phyloP scores from a whole-genome alignment of 1,284 basidiomycete genomes.

The Paramarasmius palmivorus region DNA sequence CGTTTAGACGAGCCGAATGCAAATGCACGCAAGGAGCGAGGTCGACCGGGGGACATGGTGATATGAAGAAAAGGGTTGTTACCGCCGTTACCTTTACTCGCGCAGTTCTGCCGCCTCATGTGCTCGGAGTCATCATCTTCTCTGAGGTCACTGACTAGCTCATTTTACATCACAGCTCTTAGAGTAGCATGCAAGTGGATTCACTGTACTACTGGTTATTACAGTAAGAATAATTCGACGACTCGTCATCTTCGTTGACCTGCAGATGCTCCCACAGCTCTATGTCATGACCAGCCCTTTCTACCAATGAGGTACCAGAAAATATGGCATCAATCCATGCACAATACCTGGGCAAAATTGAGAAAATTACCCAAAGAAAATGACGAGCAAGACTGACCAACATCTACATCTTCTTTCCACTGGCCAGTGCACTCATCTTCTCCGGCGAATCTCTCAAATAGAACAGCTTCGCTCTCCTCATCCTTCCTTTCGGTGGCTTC shows the following conservation, averaged over 20 bases:
- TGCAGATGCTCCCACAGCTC: no score
- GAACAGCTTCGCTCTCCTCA: slow-evolving; percentile 76
- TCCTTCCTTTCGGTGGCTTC: slow-evolving; percentile 57
- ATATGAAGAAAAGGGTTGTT: slow-evolving; percentile 10
- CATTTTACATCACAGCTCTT: not conserved
- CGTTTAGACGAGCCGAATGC: slow-evolving; percentile 50
- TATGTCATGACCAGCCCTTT: no score
- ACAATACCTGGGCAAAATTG: no score
- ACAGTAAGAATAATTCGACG: not conserved
- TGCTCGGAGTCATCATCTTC: not conserved
- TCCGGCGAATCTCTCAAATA: slow-evolving; percentile 77
- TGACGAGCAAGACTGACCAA: not conserved
- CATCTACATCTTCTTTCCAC: slow-evolving; percentile 44
- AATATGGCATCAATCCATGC: no score
- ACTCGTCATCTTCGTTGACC: not conserved
- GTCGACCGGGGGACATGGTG: slow-evolving; percentile 54
- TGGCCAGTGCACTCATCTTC: slow-evolving; percentile 78
- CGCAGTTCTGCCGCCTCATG: not conserved
- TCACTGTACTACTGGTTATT: not conserved
- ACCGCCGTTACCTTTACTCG: not conserved
- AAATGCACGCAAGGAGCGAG: slow-evolving; percentile 60
- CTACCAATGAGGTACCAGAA: no score
- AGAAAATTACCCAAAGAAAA: not conserved
- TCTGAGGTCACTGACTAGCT: not conserved
- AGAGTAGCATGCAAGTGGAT: not conserved